Evolutionary conservation across 371 early-diverging fungal species (phyloP), one percentile per base, ranked within the genome.

Genomic region (Mucor ambiguus): DNA sequence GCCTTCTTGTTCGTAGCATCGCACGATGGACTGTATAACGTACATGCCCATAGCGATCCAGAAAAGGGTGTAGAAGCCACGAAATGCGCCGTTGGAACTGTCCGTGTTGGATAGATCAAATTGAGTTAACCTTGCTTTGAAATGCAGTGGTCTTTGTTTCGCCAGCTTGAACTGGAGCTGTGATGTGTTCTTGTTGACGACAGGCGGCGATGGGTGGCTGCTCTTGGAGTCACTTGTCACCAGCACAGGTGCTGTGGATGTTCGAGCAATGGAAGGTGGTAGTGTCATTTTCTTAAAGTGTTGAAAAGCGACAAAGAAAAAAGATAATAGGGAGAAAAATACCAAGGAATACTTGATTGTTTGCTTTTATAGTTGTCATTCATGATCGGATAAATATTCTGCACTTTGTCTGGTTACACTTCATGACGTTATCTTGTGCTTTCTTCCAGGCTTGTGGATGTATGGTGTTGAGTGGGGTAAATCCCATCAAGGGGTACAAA

Each of bases 1-100:
- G 32, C 98, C 98, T 60, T 84, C 88, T 24, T 69, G 70, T 65
- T 87, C 83, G 74, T 86, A 91, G 67, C 91, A 91, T 28, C 86
- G 74, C 20, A 90, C 83, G 28, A 91, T 68, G 2, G 92, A 88
- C 58, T 89, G 89, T 22, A 94, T 61, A 7, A 91, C 83, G 69
- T 93, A 94, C 58, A 90, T 86, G 16, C 87, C 92, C 84, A 95
- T 91, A 30, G 87, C 86, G 30, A 95, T 86, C 97, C 97, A 98
- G 77, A 96, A 96, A 10, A 96, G 81, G 0, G 91, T 92, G 66
- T 94, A 93, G 64, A 96, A 95, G 1, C 98, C 97, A n/a, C 93
- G 86, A 74, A 89, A 87, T 9, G 85, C 75, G 58, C 83, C 83
- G 38, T 85, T 82, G 8, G 76, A 76, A 3, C 74, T 72, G 18